Conservation (phyloP, 2,329 filamentous ascomycete genomes). For the Paecilomyces variotii region DNA sequence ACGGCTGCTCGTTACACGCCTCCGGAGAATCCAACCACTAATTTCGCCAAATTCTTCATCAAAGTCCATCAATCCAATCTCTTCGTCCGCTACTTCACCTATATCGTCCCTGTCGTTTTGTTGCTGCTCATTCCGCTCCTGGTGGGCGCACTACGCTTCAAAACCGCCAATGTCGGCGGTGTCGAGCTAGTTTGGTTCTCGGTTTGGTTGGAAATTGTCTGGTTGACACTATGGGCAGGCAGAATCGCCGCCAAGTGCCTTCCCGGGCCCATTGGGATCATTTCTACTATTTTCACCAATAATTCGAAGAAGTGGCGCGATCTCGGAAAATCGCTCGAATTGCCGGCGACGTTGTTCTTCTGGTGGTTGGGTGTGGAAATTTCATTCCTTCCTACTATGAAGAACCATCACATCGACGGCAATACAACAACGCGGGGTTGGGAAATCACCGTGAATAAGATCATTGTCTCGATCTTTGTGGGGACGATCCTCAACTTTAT, state of each 20-base stretch:
- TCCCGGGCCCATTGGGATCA: constrained; percentile 52
- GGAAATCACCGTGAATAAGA: constrained; percentile 74
- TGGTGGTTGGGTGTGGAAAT: constrained; percentile 85
- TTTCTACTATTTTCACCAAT: constrained; percentile 72
- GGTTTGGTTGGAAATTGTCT: constrained; percentile 90
- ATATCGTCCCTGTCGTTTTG: constrained; percentile 58
- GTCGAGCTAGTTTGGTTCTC: constrained; percentile 83
- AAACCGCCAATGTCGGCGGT: constrained; percentile 59
- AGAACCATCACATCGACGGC: constrained; percentile 53
- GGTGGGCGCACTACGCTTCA: constrained; percentile 53
- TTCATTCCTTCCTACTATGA: constrained; percentile 78
- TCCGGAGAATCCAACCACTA: constrained; percentile 54
- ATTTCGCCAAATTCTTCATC: constrained; percentile 57
- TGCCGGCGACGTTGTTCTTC: constrained; percentile 79
- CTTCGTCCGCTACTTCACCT: constrained; percentile 61
- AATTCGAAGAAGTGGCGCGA: constrained; percentile 91
- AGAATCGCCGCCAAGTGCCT: constrained; percentile 57
- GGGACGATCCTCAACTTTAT: constrained; percentile 70
- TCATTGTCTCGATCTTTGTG: constrained; percentile 79
- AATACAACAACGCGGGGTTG: constrained; percentile 50
- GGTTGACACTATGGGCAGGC: constrained; percentile 81
- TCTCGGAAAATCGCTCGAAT: constrained; percentile 73
- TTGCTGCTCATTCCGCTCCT: constrained; percentile 62
- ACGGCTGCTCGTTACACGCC: constrained; percentile 58
- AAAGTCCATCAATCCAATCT: constrained; percentile 57